Conservation (phyloP, 1,139 yeast species). For the Yamadazyma atlantica region DNA sequence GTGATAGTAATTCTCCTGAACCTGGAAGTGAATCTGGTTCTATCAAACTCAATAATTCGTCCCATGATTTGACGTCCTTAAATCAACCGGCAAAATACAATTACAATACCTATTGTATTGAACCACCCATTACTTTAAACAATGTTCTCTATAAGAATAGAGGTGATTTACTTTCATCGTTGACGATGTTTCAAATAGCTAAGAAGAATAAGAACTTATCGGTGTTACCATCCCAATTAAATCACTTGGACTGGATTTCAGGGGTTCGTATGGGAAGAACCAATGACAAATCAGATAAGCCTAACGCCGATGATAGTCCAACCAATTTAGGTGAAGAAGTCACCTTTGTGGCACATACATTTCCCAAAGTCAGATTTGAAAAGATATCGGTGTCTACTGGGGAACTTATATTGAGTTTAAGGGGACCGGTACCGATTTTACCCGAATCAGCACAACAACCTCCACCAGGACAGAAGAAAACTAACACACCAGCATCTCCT, state of each 20-base stretch:
- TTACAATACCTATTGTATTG: constrained; percentile 38
- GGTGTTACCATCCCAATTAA: constrained; percentile 35
- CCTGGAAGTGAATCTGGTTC: background rate
- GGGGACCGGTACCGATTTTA: constrained; percentile 65
- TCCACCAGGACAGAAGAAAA: background rate
- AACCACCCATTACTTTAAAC: constrained; percentile 38
- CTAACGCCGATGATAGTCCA: constrained; percentile 46
- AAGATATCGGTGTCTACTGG: constrained; percentile 88
- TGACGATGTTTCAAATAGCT: constrained; percentile 34
- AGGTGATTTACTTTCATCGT: constrained; percentile 39
- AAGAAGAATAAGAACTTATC: constrained; percentile 26
- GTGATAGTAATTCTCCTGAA: constrained; percentile 10
- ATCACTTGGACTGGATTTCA: constrained; percentile 89
- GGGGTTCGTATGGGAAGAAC: constrained; percentile 79
- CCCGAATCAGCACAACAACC: constrained; percentile 3
- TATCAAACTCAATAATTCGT: background rate
- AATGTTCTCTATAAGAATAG: constrained; percentile 31
- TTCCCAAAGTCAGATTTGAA: constrained; percentile 84
- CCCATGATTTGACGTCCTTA: constrained; percentile 1
- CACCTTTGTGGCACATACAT: constrained; percentile 83
- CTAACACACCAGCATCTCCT: background rate
- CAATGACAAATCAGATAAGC: constrained; percentile 32
- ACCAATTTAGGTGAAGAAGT: constrained; percentile 89
- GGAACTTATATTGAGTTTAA: constrained; percentile 66
- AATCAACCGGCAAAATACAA: constrained; percentile 14